Conservation (phyloP, 495 filamentous ascomycete species). For the Daldinia decipiens region DNA sequence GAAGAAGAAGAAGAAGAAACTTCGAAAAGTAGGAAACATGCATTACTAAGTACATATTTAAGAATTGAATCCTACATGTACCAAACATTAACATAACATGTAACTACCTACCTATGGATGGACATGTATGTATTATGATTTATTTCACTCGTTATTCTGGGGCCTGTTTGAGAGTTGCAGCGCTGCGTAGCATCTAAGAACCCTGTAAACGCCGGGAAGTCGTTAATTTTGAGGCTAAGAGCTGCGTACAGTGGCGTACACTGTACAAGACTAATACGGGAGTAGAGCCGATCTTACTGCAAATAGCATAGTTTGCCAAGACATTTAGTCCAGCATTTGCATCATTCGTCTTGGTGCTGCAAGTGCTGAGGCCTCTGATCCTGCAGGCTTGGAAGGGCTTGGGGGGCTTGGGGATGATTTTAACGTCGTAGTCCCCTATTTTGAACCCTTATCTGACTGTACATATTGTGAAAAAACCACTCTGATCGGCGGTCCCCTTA, state of each 20-base stretch:
- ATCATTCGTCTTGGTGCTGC: slow-evolving; percentile 23
- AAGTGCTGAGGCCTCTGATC: slow-evolving; percentile 18
- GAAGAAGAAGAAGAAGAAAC: background rate
- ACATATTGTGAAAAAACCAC: background rate
- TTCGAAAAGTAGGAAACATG: background rate
- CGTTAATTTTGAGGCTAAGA: slow-evolving; percentile 29
- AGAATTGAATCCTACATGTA: background rate
- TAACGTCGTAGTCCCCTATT: slow-evolving; percentile 12
- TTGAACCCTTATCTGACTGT: background rate
- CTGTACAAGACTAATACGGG: slow-evolving; percentile 21
- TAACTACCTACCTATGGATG: too few relatives aligned
- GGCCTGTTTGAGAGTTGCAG: slow-evolving; percentile 38
- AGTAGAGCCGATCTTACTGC: slow-evolving; percentile 19
- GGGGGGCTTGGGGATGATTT: slow-evolving; percentile 1
- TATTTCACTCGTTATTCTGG: slow-evolving; percentile 24
- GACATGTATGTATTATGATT: background rate
- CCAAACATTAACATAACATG: background rate
- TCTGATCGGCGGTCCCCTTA: slow-evolving; percentile 27
- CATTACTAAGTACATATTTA: background rate
- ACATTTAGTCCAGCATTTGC: slow-evolving; percentile 25
- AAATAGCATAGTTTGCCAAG: slow-evolving; percentile 34
- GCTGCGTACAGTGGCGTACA: slow-evolving; percentile 9
- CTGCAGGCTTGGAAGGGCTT: background rate
- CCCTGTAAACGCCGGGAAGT: slow-evolving; percentile 20
- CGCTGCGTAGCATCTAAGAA: slow-evolving; percentile 21